phyloP scores from a whole-genome alignment of 352 stramenopile genomes.

The Thraustochytrium striatum region DNA sequence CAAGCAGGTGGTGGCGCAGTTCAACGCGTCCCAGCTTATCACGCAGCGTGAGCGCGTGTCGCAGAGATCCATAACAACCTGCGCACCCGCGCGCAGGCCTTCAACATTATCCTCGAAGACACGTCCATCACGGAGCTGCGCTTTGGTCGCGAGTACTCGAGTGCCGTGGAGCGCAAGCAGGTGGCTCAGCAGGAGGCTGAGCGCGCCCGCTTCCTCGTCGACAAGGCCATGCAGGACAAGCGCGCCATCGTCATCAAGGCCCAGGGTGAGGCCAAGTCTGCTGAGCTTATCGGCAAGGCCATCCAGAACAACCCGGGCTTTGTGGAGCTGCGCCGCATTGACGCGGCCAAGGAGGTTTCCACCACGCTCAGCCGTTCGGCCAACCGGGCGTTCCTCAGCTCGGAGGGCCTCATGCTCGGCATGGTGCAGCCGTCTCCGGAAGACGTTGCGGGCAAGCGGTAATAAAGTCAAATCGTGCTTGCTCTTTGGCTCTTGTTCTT shows the following conservation, averaged over 20 bases:
- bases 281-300: conserved; percentile 93
- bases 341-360: conserved; percentile 96
- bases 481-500: neutral
- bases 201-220: conserved; percentile 95
- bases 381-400: conserved; percentile 97
- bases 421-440: conserved; percentile 63
- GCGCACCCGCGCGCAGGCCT: conserved; percentile 73
- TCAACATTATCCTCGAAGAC: conserved; percentile 92
- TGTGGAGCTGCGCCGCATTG: conserved; percentile 96
- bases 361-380: conserved; percentile 85
- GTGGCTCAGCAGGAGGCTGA: conserved; percentile 99
- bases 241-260: conserved; percentile 94
- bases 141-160: conserved; percentile 97
- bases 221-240: conserved; percentile 98
- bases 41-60: conserved; percentile 97
- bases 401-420: conserved; percentile 95
- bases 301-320: conserved; percentile 99
- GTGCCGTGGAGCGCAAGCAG: conserved; percentile 98
- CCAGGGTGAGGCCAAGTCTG: conserved; percentile 96
- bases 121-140: conserved; percentile 98
- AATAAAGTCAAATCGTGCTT: neutral
- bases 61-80: conserved; percentile 85
- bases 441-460: neutral
- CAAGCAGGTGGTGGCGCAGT: conserved; percentile 98
- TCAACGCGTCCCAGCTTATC: conserved; percentile 97